Base-by-base conservation (phyloP, 2,329 filamentous ascomycete genomes). In the Colletotrichum lupini region DNA sequence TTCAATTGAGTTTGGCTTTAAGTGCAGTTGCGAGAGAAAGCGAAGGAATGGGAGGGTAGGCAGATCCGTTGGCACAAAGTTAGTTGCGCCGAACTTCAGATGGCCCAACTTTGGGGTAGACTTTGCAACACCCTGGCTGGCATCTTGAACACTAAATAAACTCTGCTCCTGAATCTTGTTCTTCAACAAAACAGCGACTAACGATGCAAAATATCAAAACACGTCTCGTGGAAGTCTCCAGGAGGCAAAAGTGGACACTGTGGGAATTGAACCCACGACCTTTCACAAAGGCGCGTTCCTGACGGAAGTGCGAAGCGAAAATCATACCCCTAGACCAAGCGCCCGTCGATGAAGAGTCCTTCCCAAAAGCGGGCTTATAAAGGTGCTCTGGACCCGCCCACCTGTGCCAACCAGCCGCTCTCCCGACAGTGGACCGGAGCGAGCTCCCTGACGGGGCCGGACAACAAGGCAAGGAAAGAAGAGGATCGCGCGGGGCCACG, bases 261-360 rank as follows among this genome's bases (percentile, higher is more conserved):
- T 57, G 70, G 70, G 70, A 73, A 70, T 73, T 73, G 70, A 73
- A 73, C 70, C 70, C 70, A 66, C 60, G 70, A 73, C 70, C 70
- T 73, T 73, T 73, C 70, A 73, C 70, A 73, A 12, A 3, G 0
- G 14, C 3, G 11, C 59, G 60, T 16, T 22, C 19, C 46, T 1
- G 4, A 1, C 6, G 4, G 0, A 26, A 3, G 22, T 73, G 70
- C 70, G 70, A 73, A 73, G 70, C 70, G 70, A 73, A 73, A 73
- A 73, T 73, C 70, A 73, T 73, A 73, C 70, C 70, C 70, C 70
- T 73, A 73, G 70, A 73, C 70, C 70, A 74, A 74, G 68, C 72
- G 67, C 72, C 71, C 71, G 3, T 22, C 61, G 8, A 1, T 57
- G 8, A 1, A 1, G 16, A 0, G 0, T 0, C 0, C 0, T 0